Evolutionary conservation across 331 rosid genomes (phyloP).

Genomic region (Dryas integrifolia): DNA sequence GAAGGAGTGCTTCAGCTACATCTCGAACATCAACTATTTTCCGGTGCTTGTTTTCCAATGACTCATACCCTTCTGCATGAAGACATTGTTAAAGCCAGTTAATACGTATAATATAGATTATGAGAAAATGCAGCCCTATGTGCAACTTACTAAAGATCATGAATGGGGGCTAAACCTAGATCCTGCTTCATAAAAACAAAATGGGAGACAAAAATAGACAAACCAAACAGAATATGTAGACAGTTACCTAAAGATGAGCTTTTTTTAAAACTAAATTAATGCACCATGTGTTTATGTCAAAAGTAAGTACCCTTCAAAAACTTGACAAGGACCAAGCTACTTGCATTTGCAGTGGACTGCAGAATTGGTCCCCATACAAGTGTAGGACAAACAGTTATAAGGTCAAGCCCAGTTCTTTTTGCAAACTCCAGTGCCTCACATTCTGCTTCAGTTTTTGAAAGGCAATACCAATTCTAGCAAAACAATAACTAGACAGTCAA

Average conservation of each 20-base stretch:
- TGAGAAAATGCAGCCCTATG: too few relatives aligned
- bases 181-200: not conserved
- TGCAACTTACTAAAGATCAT: not conserved
- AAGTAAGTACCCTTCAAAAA: conserved; percentile 53
- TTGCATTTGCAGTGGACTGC: conserved; percentile 68
- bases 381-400: conserved; percentile 65
- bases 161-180: not conserved
- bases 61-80: conserved; percentile 21
- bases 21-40: conserved; percentile 54
- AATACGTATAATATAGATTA: not conserved
- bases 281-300: not conserved
- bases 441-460: conserved; percentile 76
- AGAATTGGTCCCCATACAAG: conserved; percentile 61
- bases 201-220: not conserved
- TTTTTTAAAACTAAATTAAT: not conserved
- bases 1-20: conserved; percentile 45
- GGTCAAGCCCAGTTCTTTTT: conserved; percentile 41
- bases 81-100: not conserved
- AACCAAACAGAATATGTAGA: not conserved
- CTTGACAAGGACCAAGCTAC: conserved; percentile 52
- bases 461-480: conserved; percentile 68
- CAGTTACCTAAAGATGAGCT: not conserved
- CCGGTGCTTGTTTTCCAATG: conserved; percentile 40
- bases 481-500: not conserved
- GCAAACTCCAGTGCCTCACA: conserved; percentile 55